A percentile compares a stretch with the other conserved stretches of the same genome.
These are phyloP conservation scores for Cadophora sp. DNA, from an alignment of 2,329 filamentous ascomycete species.

Conservation along the genomic window DNA sequence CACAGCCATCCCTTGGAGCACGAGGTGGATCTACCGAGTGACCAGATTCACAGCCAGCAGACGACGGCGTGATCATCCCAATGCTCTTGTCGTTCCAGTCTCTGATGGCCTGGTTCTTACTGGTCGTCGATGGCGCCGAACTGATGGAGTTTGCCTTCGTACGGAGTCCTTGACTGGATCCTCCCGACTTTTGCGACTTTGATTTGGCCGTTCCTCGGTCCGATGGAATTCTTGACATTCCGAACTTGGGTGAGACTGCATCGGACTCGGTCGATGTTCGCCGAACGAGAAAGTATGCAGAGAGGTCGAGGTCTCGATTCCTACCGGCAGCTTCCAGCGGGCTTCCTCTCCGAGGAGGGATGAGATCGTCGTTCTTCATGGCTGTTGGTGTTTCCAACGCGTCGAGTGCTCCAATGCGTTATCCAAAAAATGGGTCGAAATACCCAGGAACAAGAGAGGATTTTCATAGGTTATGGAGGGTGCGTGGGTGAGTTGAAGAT, in stretches of 20 bases:
- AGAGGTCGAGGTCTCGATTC: conserved; percentile 18
- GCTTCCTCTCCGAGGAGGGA: neutral
- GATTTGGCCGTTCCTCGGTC: conserved; percentile 13
- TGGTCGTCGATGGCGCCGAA: conserved; percentile 12
- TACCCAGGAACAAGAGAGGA: conserved; percentile 25
- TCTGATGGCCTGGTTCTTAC: conserved; percentile 18
- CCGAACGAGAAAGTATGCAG: conserved; percentile 24
- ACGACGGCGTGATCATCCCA: conserved; percentile 13
- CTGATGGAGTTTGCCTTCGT: conserved; percentile 11
- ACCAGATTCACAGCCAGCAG: neutral
- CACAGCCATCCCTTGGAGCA: conserved; percentile 58
- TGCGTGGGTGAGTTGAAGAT: neutral
- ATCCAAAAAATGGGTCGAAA: conserved; percentile 28
- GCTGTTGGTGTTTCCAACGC: neutral
- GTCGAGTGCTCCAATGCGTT: conserved; percentile 19
- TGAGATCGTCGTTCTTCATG: conserved; percentile 22
- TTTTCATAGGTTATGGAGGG: conserved; percentile 27
- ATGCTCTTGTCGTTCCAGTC: conserved; percentile 34
- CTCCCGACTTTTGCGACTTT: conserved; percentile 22
- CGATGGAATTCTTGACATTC: neutral
- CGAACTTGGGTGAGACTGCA: conserved; percentile 17
- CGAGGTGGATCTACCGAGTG: conserved; percentile 57
- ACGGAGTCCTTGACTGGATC: conserved; percentile 13
- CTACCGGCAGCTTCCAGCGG: neutral
- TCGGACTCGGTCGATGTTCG: conserved; percentile 14